A percentile compares a stretch with the other conserved stretches of the same genome.
These are phyloP conservation scores for Firmiana major DNA, from an alignment of 345 rosid genomes.

Conservation along the genomic window DNA sequence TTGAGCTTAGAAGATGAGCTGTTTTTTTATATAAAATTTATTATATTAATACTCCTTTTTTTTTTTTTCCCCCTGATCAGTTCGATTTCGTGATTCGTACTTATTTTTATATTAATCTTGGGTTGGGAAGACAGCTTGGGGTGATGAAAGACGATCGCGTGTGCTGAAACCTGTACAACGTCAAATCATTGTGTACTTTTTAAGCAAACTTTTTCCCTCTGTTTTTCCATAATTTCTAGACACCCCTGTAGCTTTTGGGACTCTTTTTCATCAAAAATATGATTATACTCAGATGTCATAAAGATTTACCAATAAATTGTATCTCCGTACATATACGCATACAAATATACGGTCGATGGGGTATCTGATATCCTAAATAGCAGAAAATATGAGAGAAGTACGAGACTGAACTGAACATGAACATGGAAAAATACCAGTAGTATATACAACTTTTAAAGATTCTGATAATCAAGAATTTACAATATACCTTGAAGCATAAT, in stretches of 20 bases:
- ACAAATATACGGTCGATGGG: not conserved
- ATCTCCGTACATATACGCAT: not conserved
- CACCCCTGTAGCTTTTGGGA: not conserved
- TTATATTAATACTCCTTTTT: not conserved
- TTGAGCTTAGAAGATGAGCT: not conserved
- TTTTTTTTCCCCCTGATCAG: not conserved
- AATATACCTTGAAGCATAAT: not conserved
- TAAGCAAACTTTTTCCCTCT: not conserved
- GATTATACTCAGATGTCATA: not conserved
- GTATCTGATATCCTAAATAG: not conserved
- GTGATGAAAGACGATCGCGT: not conserved
- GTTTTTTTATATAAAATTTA: not conserved
- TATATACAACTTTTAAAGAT: not conserved
- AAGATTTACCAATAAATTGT: not conserved
- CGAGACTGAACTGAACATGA: not conserved
- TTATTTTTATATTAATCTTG: not conserved
- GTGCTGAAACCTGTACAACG: not conserved
- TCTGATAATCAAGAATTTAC: slow-evolving; percentile 8
- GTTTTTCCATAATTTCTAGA: not conserved
- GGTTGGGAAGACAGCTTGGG: not conserved
- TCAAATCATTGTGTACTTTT: not conserved
- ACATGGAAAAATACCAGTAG: not conserved
- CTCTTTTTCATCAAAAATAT: not conserved
- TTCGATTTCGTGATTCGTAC: not conserved
- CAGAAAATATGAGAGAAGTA: not conserved